Evolutionary conservation across 2,329 filamentous ascomycete species (phyloP), one percentile per base, ranked within the genome.

Genomic region (Ceratocystis huliohia): DNA sequence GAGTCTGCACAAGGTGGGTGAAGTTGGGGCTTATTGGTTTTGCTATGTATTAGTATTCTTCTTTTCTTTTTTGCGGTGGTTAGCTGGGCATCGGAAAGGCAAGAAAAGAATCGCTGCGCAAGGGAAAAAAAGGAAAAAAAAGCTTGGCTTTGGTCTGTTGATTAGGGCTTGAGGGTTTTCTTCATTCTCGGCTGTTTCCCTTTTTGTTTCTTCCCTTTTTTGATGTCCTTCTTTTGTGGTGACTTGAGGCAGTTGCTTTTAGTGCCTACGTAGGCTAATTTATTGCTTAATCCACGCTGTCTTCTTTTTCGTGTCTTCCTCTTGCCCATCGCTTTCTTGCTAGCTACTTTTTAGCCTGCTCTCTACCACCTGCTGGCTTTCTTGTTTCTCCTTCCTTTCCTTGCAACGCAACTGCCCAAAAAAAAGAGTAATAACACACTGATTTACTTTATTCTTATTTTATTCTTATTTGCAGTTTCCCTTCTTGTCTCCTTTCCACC

Each of bases 371-470:
- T 48, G 45, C 45, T 48, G 17, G 45, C 45, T 48, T 20, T 53
- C 48, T 25, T 61, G 57, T 61, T 61, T 30, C 57, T 61, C 4
- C 28, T 61, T 22, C 22, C 44, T 46, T 66, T 41, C 59, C 65
- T 53, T 63, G 41, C 41, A 41, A 44, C 7, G 28, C 17, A 30
- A 50, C 33, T 10, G 33, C 30, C 30, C 10, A 37, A 37, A 37
- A 37, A 37, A 37, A 37, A 37, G 10, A 37, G 10, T 3, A 61
- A 33, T 46, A 33, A 64, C 37, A 37, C 53, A 46, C 48, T 53
- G 63, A 44, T 44, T 57, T 57, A 28, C 46, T 28, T 48, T 17
- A 15, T 53, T 28, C 28, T 37, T 64, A 30, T 25, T 66, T 66
- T 61, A 20, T 41, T 30, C 30, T 25, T 57, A 33, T 62, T 57